Base-by-base conservation (phyloP, 2,329 filamentous ascomycete species). In the Colletotrichum sojae region DNA sequence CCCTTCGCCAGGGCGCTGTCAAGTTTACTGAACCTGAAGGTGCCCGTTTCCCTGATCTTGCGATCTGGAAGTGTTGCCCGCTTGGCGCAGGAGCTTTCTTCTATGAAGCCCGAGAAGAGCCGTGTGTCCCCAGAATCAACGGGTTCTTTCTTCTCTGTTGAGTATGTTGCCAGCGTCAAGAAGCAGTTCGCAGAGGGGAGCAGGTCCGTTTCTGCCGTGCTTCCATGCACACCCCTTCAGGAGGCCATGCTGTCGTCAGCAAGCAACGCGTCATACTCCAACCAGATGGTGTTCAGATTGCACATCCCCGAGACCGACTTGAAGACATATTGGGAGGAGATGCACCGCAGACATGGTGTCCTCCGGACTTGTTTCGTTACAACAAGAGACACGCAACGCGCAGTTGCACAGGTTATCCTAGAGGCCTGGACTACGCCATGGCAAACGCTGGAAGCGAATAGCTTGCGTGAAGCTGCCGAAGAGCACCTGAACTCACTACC, bases 201-300 rank as follows among this genome's bases (percentile, higher is more conserved):
- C 0, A 76, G 78, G 5, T 52, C 73, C 0, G 81, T 92, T 3
- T 79, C 86, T 36, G 83, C 82, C 1, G 84, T 97, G 9, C 80
- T 95, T 5, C 94, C 94, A 1, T 97, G 95, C 76, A 97, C 94
- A 1, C 92, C 94, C 1, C 82, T 98, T 0, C 95, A 98, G 77
- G 92, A 97, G 81, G 92, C 91, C 1, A 97, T 97, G 94, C 83
- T 97, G 0, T 91, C 90, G 3, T 87, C 89, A 9, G 74, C 83
- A 71, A 79, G 79, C 1, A 77, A 81, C 12, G 79, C 80, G 1
- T 84, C 89, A 2, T 97, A 97, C 76, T 89, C 87, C 74, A 97
- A 97, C 76, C 88, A 88, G 55, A 89, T 93, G 64, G 78, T 91
- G 0, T 87, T 97, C 70, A 83, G 85, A 6, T 76, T 97, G 6